Conservation (phyloP, 2,329 filamentous ascomycete genomes). For the Talaromyces sp. region DNA sequence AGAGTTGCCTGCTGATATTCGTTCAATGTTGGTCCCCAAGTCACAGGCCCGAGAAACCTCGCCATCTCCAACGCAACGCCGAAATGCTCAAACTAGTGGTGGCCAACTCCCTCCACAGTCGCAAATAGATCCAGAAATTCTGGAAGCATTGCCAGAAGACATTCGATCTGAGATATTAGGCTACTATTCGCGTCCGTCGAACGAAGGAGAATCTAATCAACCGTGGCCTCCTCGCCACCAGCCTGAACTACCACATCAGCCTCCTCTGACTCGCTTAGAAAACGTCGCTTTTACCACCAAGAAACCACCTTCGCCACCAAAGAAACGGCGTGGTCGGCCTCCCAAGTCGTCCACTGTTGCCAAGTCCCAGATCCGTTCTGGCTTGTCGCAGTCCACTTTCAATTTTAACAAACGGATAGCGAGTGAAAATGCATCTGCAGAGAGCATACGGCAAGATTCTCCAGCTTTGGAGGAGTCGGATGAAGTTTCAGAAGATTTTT, state of each 20-base stretch:
- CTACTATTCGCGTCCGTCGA: constrained; percentile 53
- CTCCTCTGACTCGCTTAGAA: constrained; percentile 2
- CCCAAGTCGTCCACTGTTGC: constrained; percentile 37
- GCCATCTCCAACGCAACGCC: constrained; percentile 29
- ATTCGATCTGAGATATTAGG: constrained; percentile 78
- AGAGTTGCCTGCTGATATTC: constrained; percentile 79
- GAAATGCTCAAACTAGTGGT: constrained; percentile 25
- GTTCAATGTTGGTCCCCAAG: constrained; percentile 66
- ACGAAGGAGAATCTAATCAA: constrained; percentile 23
- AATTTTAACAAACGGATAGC: constrained; percentile 37
- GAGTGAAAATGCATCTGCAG: constrained; percentile 13
- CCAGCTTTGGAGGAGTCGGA: constrained; percentile 24
- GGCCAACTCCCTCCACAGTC: constrained; percentile 57
- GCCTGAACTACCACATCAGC: constrained; percentile 37
- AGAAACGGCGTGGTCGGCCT: constrained; percentile 54
- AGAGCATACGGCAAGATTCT: constrained; percentile 20
- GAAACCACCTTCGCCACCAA: constrained; percentile 61
- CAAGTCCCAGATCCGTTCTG: constrained; percentile 49
- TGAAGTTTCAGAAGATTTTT: constrained; percentile 63
- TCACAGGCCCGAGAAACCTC: constrained; percentile 26
- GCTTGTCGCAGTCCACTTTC: constrained; percentile 71
- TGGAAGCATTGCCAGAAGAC: constrained; percentile 77
- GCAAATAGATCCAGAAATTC: constrained; percentile 79
- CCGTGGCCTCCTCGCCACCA: constrained; percentile 10
- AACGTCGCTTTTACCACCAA: constrained; percentile 13